Evolutionary conservation across 345 rosid genomes (phyloP), one percentile per base, ranked within the genome.

Genomic region (Cochlearia excelsa): DNA sequence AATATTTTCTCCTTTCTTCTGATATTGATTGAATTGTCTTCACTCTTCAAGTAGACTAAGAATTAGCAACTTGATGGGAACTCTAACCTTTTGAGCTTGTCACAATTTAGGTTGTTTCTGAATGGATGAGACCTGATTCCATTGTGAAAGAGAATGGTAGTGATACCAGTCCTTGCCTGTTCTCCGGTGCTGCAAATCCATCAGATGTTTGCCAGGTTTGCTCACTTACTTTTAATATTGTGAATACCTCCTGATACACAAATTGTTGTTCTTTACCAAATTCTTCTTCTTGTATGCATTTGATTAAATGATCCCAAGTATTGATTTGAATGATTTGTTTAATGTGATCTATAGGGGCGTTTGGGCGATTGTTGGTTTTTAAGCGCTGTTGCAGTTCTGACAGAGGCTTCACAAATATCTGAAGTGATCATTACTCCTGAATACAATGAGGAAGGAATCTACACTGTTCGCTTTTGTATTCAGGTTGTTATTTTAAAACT

Each of bases 121-220:
- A 90, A 72, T 94, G 99, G 99, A 82, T 75, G 90, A 87, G 97
- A 73, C 97, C 99, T 63, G 85, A 75, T 75, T 90, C 87, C 57
- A 79, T 94, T 68, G 78, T 82, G 51, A 80, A 77, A 78, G 92
- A 84, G 67, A 77, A 69, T 58, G 81, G 67, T 62, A 49, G 74
- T 31, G 87, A 78, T 68, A 77, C 78, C 40, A 69, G 1, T n/a
- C 97, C 97, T 28, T 94, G 96, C 84, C 81, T 94, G 68, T 85
- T 87, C 77, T 86, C 90, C 61, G 97, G 96, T 73, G 73, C 78
- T 68, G 95, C 90, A 34, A 85, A 94, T 75, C 96, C 99, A 2
- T 90, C 99, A 39, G 97, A 94, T 80, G 99, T 94, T 82, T 94
- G 97, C 72, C 99, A 94, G 99, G 99, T 94, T 71, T 68, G 77